phyloP scores from a whole-genome alignment of 768 basidiomycete genomes.

The Tulasnella sp. region DNA sequence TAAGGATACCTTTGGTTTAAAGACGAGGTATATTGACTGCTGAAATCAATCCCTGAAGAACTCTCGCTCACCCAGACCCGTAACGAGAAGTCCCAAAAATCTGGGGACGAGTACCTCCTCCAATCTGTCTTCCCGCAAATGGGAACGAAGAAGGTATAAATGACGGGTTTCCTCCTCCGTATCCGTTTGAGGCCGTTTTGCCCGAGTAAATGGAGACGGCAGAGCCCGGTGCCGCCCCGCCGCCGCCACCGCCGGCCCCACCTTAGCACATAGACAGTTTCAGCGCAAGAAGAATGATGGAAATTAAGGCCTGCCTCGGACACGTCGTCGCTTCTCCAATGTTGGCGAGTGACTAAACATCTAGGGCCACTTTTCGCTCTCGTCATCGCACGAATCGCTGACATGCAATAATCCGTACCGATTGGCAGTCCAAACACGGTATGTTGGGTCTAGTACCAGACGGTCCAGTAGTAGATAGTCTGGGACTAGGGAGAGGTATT shows the following conservation, averaged over 20 bases:
- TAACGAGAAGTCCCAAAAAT: constrained; percentile 7
- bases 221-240: background rate
- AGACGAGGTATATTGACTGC: background rate
- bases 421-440: too few relatives aligned
- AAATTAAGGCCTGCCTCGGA: background rate
- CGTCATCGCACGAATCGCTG: too few relatives aligned
- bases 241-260: background rate
- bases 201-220: too few relatives aligned
- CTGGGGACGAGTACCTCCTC: constrained; percentile 10
- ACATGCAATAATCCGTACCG: too few relatives aligned
- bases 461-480: too few relatives aligned
- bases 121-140: constrained; percentile 10
- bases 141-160: background rate
- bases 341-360: too few relatives aligned
- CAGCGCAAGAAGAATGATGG: background rate
- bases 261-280: background rate
- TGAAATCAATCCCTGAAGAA: background rate
- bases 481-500: too few relatives aligned
- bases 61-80: constrained; percentile 11
- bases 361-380: too few relatives aligned
- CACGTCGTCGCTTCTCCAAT: too few relatives aligned
- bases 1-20: background rate
- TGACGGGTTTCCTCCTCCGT: constrained; percentile 11
- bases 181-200: background rate
- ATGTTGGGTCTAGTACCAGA: too few relatives aligned